Percentiles rank a stretch among this genome's conserved stretches.
Evolutionary conservation across 768 basidiomycete species (phyloP).

Genomic region (Psilocybe cubensis): DNA sequence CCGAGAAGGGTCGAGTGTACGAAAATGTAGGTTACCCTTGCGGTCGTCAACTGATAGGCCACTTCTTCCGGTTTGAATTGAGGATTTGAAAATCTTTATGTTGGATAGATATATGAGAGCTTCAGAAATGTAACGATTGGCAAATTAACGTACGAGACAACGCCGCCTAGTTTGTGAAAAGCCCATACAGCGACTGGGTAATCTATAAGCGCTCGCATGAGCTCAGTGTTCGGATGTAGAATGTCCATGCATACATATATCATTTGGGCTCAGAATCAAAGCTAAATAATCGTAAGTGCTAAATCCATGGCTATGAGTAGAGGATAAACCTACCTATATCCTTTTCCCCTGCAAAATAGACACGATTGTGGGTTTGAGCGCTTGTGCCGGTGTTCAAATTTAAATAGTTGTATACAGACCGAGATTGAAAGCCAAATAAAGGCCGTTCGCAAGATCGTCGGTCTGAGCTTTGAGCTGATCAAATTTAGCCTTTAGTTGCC

Average conservation of each 20-base stretch:
- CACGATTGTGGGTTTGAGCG: neutral
- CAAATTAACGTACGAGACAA: conserved; percentile 46
- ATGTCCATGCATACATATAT: conserved; percentile 42
- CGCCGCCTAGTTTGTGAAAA: conserved; percentile 50
- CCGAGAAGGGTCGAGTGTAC: conserved; percentile 42
- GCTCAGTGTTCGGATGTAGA: neutral
- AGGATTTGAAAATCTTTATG: conserved; percentile 55
- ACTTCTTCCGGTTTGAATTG: conserved; percentile 56
- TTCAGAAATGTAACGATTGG: neutral
- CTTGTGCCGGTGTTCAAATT: neutral
- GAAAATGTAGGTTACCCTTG: conserved; percentile 46
- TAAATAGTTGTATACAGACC: conserved; percentile 30
- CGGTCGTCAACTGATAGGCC: conserved; percentile 48
- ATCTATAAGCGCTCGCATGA: conserved; percentile 27
- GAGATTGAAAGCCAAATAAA: conserved; percentile 37
- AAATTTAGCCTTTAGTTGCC: neutral
- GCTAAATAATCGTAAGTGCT: conserved; percentile 33
- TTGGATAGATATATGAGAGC: conserved; percentile 9
- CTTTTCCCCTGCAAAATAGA: conserved; percentile 38
- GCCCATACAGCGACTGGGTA: conserved; percentile 55
- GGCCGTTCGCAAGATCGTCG: conserved; percentile 42
- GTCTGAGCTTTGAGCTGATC: conserved; percentile 42
- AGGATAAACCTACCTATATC: conserved; percentile 51
- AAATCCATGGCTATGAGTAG: neutral
- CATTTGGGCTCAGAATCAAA: conserved; percentile 56